phyloP scores from a whole-genome alignment of 1,284 basidiomycete genomes.

The Cystobasidium sp. region DNA sequence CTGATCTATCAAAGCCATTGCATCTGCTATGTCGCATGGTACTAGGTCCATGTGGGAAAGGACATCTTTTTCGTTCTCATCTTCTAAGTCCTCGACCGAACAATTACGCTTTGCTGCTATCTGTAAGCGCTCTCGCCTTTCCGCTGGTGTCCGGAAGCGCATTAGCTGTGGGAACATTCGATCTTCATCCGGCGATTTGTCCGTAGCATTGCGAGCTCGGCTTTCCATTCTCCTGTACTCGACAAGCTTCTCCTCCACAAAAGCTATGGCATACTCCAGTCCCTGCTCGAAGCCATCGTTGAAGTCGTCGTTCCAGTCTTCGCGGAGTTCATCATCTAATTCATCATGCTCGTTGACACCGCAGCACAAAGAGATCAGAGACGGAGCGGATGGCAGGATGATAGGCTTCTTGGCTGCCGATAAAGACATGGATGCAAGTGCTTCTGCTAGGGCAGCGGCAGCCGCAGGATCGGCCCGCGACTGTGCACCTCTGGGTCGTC shows the following conservation, averaged over 20 bases:
- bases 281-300: slow-evolving; percentile 29
- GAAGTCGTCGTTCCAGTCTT: slow-evolving; percentile 41
- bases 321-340: slow-evolving; percentile 35
- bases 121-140: slow-evolving; percentile 9
- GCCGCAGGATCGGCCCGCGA: slow-evolving; percentile 2
- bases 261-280: slow-evolving; percentile 13
- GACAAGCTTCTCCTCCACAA: slow-evolving; percentile 28
- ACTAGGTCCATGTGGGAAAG: slow-evolving; percentile 27
- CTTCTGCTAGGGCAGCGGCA: slow-evolving; percentile 18
- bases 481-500: slow-evolving; percentile 12
- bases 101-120: not conserved
- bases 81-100: slow-evolving; percentile 34
- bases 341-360: slow-evolving; percentile 27
- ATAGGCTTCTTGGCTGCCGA: slow-evolving; percentile 27
- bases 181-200: slow-evolving; percentile 28
- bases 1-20: slow-evolving; percentile 24
- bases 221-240: slow-evolving; percentile 16
- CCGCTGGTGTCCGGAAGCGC: slow-evolving; percentile 35
- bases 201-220: slow-evolving; percentile 36
- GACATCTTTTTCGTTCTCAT: slow-evolving; percentile 23
- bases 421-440: slow-evolving; percentile 18
- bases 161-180: slow-evolving; percentile 34
- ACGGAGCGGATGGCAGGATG: slow-evolving; percentile 38
- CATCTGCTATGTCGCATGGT: slow-evolving; percentile 22
- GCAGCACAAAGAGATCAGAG: slow-evolving; percentile 17